Conservation (phyloP, 2,329 filamentous ascomycete genomes). For the Fusarium sp. region DNA sequence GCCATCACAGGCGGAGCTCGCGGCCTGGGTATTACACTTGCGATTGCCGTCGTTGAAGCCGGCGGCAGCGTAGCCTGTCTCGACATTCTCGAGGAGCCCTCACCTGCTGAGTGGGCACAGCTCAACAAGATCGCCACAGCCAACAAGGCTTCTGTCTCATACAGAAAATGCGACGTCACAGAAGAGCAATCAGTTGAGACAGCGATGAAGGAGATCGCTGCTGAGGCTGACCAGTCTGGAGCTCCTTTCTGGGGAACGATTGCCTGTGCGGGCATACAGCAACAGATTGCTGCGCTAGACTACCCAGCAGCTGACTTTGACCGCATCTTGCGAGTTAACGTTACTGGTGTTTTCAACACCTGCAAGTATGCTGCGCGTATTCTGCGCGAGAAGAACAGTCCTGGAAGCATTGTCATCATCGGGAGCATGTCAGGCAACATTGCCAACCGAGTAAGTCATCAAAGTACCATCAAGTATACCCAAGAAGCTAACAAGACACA, state of each 20-base stretch:
- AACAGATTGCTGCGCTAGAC: constrained; percentile 60
- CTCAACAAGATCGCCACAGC: constrained; percentile 57
- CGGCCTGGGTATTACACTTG: constrained; percentile 63
- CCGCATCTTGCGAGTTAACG: constrained; percentile 76
- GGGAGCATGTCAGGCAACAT: constrained; percentile 63
- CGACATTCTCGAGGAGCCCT: constrained; percentile 57
- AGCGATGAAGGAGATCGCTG: constrained; percentile 54
- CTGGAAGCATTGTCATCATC: constrained; percentile 64
- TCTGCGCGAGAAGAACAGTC: constrained; percentile 55
- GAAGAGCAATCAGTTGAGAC: constrained; percentile 55
- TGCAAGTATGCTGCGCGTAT: constrained; percentile 76
- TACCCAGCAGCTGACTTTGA: constrained; percentile 70
- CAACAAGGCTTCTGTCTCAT: constrained; percentile 53
- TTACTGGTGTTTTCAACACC: constrained; percentile 77
- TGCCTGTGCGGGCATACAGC: constrained; percentile 63
- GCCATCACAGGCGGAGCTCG: constrained; percentile 65
- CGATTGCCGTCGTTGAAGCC: constrained; percentile 62
- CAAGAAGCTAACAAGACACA: constrained; percentile 41
- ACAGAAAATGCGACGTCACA: constrained; percentile 61
- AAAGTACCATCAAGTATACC: background rate
- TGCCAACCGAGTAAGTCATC: constrained; percentile 60
- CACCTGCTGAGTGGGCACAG: constrained; percentile 55
- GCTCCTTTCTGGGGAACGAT: constrained; percentile 56
- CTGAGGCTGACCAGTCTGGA: constrained; percentile 48
- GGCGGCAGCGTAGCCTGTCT: constrained; percentile 63